Conservation (phyloP, 2,329 filamentous ascomycete species). For the Colletotrichum ledebouriae region DNA sequence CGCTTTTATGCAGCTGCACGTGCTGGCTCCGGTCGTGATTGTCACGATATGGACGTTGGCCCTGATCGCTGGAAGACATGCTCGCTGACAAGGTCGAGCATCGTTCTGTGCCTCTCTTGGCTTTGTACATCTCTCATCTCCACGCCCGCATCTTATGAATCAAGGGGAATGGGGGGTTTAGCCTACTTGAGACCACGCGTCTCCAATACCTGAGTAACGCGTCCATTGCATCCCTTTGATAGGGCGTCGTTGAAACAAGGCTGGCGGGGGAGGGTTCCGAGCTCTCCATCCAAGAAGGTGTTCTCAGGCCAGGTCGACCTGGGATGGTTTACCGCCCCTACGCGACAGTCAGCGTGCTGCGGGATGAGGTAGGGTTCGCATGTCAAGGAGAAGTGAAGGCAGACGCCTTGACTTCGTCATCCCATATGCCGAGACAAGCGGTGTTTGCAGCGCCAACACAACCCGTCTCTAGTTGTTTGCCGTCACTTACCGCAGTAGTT, state of each 20-base stretch:
- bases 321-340: constrained; percentile 6
- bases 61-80: constrained; percentile 3
- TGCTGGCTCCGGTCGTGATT: constrained; percentile 13
- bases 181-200: constrained; percentile 6
- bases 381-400: background rate
- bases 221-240: constrained; percentile 20
- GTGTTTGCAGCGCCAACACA: constrained; percentile 29
- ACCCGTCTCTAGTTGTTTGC: constrained; percentile 13
- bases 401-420: constrained; percentile 15
- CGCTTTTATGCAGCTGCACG: constrained; percentile 23
- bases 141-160: background rate
- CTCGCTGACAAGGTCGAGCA: constrained; percentile 3
- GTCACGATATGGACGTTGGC: constrained; percentile 9
- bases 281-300: background rate
- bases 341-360: constrained; percentile 4
- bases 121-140: background rate
- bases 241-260: constrained; percentile 36
- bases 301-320: constrained; percentile 17
- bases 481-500: background rate
- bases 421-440: constrained; percentile 36
- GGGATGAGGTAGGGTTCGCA: background rate
- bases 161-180: constrained; percentile 3
- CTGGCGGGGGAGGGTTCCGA: constrained; percentile 24
- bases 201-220: constrained; percentile 9
- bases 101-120: constrained; percentile 1